These are phyloP conservation scores for Steccherinum ochraceum DNA, from an alignment of 768 basidiomycete genomes.

Conservation along the genomic window DNA sequence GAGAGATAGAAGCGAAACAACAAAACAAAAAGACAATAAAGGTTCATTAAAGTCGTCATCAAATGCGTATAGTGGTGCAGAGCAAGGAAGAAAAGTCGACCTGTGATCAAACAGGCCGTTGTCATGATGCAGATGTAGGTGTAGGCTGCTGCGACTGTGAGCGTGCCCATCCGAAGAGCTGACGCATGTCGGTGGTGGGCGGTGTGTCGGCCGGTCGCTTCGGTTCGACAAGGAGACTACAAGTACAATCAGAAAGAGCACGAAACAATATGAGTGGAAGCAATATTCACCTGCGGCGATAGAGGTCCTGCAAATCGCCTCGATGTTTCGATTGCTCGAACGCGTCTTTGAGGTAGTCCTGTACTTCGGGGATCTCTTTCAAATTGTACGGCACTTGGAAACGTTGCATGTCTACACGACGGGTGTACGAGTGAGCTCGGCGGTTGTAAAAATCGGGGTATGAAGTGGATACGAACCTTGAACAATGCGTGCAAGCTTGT, in stretches of 20 bases:
- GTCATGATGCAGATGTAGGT: slow-evolving; percentile 29
- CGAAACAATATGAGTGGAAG: slow-evolving; percentile 18
- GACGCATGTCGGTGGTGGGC: slow-evolving; percentile 61
- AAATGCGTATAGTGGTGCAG: not conserved
- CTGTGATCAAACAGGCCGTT: slow-evolving; percentile 6
- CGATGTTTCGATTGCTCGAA: slow-evolving; percentile 73
- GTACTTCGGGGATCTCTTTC: slow-evolving; percentile 85
- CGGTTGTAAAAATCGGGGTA: too few species aligned
- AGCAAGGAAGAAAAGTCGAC: not conserved
- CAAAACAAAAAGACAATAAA: not conserved
- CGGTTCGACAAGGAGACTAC: slow-evolving; percentile 76
- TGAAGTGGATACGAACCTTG: slow-evolving; percentile 43
- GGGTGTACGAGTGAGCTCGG: slow-evolving; percentile 1
- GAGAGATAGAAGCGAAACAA: not conserved
- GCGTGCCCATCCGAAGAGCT: slow-evolving; percentile 75
- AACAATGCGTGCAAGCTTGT: slow-evolving; percentile 80
- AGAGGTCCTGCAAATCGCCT: slow-evolving; percentile 81
- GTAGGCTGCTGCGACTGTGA: slow-evolving; percentile 36
- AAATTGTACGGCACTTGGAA: slow-evolving; percentile 86
- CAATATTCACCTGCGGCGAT: slow-evolving; percentile 62
- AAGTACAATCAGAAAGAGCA: not conserved
- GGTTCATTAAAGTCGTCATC: not conserved
- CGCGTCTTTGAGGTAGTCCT: slow-evolving; percentile 65
- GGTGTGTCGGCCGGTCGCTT: slow-evolving; percentile 70
- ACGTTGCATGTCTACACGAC: slow-evolving; percentile 84